Evolutionary conservation across 768 basidiomycete species (phyloP), one percentile per base, ranked within the genome.

Genomic region (Mycena rebaudengoi): DNA sequence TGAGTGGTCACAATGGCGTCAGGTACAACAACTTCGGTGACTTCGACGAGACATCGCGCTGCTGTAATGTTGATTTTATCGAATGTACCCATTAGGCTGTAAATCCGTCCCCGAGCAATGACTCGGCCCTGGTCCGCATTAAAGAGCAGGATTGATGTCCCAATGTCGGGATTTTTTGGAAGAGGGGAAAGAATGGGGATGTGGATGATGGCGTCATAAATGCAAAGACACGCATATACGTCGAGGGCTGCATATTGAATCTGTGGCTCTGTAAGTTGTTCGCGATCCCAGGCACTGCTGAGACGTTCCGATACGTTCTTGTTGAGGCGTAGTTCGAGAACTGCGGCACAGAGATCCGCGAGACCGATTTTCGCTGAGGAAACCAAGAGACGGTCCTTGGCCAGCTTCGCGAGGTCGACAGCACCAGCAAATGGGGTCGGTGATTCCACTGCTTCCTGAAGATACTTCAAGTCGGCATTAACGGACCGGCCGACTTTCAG

Each of bases 291-390:
- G 16, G 57, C n/a, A 14, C 13, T 30, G 14, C 75, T 73, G 45
- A 68, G 35, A 1, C 53, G 58, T 40, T 68, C 40, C 7, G 59
- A 21, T 18, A 65, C 23, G 67, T 77, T 62, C 51, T 73, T 69
- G 41, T 21, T 30, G 28, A 79, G 59, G 62, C 62, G 28, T 44
- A 58, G 60, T 0, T 62, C 41, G 4, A 80, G 70, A 26, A 78
- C 66, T 1, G 26, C 21, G 26, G 73, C 77, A 41, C 62, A 71
- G 2, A 79, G 66, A 50, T 80, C 77, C 2, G 72, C 65, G 21
- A 79, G 71, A n/a, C 76, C 54, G 28, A 64, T 55, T 40, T 60
- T 61, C 6, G 71, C 71, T 60, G 58, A 63, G 1, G 53, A 35
- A 1, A 69, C 49, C 10, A 72, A 21, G 7, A 63, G 51, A 5